These are phyloP conservation scores for Coelastrella sp. DNA, from an alignment of 139 green algal species.

Conservation along the genomic window DNA sequence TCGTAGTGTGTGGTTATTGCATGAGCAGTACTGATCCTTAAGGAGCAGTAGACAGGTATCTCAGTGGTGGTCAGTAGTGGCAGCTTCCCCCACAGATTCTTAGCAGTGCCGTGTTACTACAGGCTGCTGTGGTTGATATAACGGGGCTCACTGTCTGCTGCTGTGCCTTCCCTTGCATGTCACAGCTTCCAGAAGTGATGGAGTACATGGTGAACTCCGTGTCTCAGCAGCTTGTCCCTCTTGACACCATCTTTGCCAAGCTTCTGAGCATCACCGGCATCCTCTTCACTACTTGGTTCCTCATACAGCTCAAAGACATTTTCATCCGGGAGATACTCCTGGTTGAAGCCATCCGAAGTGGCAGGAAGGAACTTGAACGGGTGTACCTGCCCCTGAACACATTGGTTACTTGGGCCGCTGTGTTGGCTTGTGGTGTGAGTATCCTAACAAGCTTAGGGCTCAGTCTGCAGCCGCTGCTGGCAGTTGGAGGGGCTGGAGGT, in stretches of 20 bases:
- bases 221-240: conserved; percentile 7
- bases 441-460: conserved; percentile 35
- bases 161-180: not conserved
- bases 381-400: conserved; percentile 37
- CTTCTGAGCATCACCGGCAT: not conserved
- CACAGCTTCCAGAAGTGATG: not conserved
- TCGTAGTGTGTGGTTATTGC: too few relatives aligned
- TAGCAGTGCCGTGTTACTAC: too few relatives aligned
- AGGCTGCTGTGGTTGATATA: too few relatives aligned
- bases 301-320: conserved; percentile 36
- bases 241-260: not conserved
- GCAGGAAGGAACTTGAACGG: conserved; percentile 18
- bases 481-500: conserved; percentile 51
- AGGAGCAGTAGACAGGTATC: too few relatives aligned
- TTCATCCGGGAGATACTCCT: conserved; percentile 11
- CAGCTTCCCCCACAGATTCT: too few relatives aligned
- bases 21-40: too few relatives aligned
- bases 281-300: conserved; percentile 22
- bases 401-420: conserved; percentile 49
- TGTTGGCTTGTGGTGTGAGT: not conserved
- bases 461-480: conserved; percentile 49
- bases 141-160: too few relatives aligned
- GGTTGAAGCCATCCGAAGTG: conserved; percentile 15
- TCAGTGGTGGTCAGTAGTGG: too few relatives aligned
- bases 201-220: not conserved